phyloP scores from a whole-genome alignment of 345 rosid genomes.

The Hevea brasiliensis region DNA sequence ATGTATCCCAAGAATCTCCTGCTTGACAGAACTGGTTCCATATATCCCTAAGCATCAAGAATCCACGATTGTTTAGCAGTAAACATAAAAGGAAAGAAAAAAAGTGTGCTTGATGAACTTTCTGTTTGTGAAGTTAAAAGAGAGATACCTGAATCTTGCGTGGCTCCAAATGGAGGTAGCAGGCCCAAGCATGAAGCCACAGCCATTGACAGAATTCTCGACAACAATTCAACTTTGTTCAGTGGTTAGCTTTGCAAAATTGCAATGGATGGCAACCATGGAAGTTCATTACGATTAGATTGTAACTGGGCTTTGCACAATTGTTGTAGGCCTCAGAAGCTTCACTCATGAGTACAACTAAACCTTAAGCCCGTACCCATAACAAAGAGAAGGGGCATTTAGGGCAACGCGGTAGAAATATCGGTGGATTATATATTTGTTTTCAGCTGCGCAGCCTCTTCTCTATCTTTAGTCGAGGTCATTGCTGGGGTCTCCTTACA shows the following conservation, averaged over 20 bases:
- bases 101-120: not conserved
- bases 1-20: conserved; percentile 17
- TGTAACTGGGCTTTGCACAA: too few species aligned
- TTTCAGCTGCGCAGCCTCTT: not conserved
- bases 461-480: not conserved
- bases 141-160: conserved; percentile 22
- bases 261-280: not conserved
- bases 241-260: not conserved
- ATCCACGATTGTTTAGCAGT: not conserved
- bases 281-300: too few species aligned
- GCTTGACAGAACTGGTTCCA: not conserved
- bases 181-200: conserved; percentile 22
- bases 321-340: too few species aligned
- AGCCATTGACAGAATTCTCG: conserved; percentile 22
- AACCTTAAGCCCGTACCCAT: too few species aligned
- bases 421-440: not conserved
- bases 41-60: conserved; percentile 17
- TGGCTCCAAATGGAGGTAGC: conserved; percentile 10
- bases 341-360: too few species aligned
- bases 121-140: not conserved
- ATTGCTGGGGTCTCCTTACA: not conserved
- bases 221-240: not conserved
- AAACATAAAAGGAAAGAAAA: not conserved
- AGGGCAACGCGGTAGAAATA: not conserved
- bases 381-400: conserved; percentile 19